Percentiles rank a stretch among this genome's conserved stretches.
These are phyloP conservation scores for Raddia distichophylla DNA, from an alignment of 176 grass and related monocot species.

Conservation along the genomic window DNA sequence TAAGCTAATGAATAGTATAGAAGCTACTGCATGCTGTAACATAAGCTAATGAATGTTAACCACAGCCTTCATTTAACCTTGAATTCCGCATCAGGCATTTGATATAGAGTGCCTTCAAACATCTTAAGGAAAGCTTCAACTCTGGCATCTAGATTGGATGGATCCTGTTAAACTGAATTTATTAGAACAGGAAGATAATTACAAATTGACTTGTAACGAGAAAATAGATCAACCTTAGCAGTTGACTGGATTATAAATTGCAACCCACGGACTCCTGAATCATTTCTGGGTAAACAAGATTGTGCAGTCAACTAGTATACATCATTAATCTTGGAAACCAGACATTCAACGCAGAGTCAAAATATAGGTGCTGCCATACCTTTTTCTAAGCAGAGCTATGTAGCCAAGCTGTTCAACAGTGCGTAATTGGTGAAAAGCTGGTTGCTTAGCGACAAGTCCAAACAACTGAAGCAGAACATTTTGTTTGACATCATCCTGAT, in stretches of 20 bases:
- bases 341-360: conserved; percentile 1
- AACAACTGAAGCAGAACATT: conserved; percentile 90
- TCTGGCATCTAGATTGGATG: conserved; percentile 76
- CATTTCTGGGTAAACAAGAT: conserved; percentile 58
- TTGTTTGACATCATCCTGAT: conserved; percentile 91
- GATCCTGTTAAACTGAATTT: conserved; percentile 65
- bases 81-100: conserved; percentile 85
- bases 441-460: conserved; percentile 85
- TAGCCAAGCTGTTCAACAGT: conserved; percentile 98
- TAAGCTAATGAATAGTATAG: too few relatives aligned
- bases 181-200: conserved; percentile 36
- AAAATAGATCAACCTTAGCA: conserved; percentile 60
- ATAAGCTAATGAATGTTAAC: conserved; percentile 26
- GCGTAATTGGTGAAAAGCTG: conserved; percentile 95
- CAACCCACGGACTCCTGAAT: conserved; percentile 72
- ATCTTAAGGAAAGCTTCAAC: conserved; percentile 75
- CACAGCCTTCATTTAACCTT: conserved; percentile 56
- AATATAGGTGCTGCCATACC: conserved; percentile 42
- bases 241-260: conserved; percentile 98
- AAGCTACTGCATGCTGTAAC: conserved; percentile 6
- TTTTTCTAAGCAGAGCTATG: conserved; percentile 71
- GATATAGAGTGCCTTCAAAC: conserved; percentile 69
- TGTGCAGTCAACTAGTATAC: neutral
- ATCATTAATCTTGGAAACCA: conserved; percentile 26
- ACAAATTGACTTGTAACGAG: conserved; percentile 8